Evolutionary conservation across 352 stramenopile genomes (phyloP).

Genomic region (Thalassiosira livingstoniorum): DNA sequence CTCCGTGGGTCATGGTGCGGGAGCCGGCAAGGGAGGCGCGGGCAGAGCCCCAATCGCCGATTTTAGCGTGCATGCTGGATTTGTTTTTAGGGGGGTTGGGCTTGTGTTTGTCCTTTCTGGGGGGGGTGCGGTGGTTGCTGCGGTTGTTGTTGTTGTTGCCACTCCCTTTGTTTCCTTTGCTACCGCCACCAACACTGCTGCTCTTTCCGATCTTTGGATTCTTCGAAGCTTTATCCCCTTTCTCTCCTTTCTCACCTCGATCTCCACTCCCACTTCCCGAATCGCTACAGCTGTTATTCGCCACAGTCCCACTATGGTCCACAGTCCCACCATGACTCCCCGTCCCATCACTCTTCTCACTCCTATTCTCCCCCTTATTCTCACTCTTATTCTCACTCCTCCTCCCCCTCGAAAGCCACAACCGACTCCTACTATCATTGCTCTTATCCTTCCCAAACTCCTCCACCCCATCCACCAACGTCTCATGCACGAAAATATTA

Average conservation of each 20-base stretch:
- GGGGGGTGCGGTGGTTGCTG: no score
- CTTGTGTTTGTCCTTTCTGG: no score
- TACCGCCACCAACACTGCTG: conserved; percentile 20
- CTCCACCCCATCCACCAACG: conserved; percentile 81
- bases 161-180: conserved; percentile 27
- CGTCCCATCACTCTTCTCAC: conserved; percentile 26
- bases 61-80: conserved; percentile 83
- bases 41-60: conserved; percentile 90
- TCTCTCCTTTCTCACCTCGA: conserved; percentile 12
- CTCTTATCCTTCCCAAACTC: conserved; percentile 52
- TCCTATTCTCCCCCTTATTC: no score
- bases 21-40: conserved; percentile 81
- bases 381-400: conserved; percentile 47
- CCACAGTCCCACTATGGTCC: no score
- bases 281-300: conserved; percentile 31
- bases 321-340: no score
- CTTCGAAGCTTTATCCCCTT: neutral
- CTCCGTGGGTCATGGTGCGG: conserved; percentile 89
- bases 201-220: no score
- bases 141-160: no score
- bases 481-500: conserved; percentile 90
- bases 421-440: conserved; percentile 55
- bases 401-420: conserved; percentile 40
- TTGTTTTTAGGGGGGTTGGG: conserved; percentile 63
- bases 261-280: conserved; percentile 30